Conservation (phyloP, 768 basidiomycete species). For the Tylopilus balloui region DNA sequence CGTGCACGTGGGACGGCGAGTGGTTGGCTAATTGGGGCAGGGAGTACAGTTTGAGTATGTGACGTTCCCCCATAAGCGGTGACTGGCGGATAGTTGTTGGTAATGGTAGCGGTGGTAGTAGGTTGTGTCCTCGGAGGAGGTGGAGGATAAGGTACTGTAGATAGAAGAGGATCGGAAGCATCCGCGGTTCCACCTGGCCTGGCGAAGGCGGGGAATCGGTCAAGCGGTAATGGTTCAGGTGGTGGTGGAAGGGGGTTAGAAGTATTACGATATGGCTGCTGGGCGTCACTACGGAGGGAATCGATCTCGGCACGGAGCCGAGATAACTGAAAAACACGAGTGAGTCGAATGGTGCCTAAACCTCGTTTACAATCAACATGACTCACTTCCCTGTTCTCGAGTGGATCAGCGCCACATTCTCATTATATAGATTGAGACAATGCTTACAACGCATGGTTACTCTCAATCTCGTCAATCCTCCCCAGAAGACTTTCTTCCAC, state of each 20-base stretch:
- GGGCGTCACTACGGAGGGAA: constrained; percentile 31
- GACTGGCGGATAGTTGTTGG: constrained; percentile 13
- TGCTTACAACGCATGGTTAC: constrained; percentile 26
- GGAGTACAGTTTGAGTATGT: constrained; percentile 13
- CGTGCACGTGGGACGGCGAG: constrained; percentile 19
- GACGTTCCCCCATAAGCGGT: constrained; percentile 9
- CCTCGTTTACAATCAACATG: constrained; percentile 1
- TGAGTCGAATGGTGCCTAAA: constrained; percentile 14
- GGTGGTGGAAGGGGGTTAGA: constrained; percentile 53
- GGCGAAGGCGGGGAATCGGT: constrained; percentile 40
- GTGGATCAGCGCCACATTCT: constrained; percentile 10
- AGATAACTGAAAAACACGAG: constrained; percentile 28
- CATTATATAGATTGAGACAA: constrained; percentile 3
- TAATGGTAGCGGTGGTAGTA: constrained; percentile 1
- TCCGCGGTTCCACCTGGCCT: constrained; percentile 29
- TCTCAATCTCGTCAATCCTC: constrained; percentile 32
- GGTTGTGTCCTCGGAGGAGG: constrained; percentile 22
- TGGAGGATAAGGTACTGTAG: constrained; percentile 26
- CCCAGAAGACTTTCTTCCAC: constrained; percentile 35
- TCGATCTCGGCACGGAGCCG: constrained; percentile 35
- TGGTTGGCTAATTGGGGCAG: constrained; percentile 14
- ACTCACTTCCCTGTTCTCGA: constrained; percentile 29
- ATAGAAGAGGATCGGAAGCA: constrained; percentile 17
- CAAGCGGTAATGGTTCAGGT: constrained; percentile 49
- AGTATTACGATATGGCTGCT: constrained; percentile 29